Base-by-base conservation (phyloP, 1,139 yeast species). In the Geotrichum macrosporum region DNA sequence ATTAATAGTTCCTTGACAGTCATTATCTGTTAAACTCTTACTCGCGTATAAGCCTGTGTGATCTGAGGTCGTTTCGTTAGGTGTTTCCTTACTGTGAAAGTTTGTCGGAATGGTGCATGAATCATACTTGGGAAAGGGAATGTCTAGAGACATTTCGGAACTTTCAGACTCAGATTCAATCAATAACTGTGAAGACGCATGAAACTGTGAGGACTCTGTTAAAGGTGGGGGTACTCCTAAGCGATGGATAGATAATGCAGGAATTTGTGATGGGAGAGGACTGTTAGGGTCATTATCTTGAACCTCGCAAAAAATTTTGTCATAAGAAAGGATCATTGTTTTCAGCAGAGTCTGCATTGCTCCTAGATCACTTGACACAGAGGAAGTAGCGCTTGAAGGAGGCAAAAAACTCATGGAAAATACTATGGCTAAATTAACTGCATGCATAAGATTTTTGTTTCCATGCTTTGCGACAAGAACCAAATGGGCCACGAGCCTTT, bases 371-470 rank as follows among this genome's bases (percentile, higher is more conserved):
- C 57, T 58, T 13, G 61, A 54, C 13, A 57, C 46, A 2, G 62
- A 53, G 5, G 56, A 41, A 2, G 59, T 40, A 16, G 56, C 53
- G 31, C 51, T 53, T 8, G 51, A 45, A 12, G 58, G 51, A 5
- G 71, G 70, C 48, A 77, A 62, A 56, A 77, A 75, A 62, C 80
- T 75, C 80, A 77, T 77, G 2, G 81, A 73, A 57, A 77, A 77
- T 5, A 85, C 94, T 48, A 88, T 85, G 5, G 94, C 92, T 58
- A 85, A 68, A 60, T 85, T 85, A 5, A 84, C 81, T 3, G 88
- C 76, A 52, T 81, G 84, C 95, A 85, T 85, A 59, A 80, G 77
- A 67, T 85, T 85, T 34, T 66, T 66, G 13, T 73, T 79, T 44
- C 81, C 78, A 58, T 75, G 76, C 49, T 69, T 69, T 42, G 80